Conservation (phyloP, 2,329 filamentous ascomycete genomes). For the Apiospora marii region DNA sequence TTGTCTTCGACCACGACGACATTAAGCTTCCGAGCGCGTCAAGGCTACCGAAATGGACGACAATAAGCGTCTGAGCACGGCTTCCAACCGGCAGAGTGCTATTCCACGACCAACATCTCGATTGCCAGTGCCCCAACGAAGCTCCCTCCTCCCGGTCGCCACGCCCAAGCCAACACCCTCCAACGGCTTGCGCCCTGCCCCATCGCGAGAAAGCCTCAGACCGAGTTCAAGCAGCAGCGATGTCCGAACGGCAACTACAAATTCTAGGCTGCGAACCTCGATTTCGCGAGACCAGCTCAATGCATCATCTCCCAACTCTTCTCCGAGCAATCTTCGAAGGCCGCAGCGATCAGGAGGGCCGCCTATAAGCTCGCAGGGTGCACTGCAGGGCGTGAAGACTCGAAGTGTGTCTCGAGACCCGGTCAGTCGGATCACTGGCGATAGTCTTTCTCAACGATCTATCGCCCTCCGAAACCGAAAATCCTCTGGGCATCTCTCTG, state of each 20-base stretch:
- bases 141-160: constrained; percentile 33
- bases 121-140: constrained; percentile 40
- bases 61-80: constrained; percentile 18
- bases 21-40: constrained; percentile 14
- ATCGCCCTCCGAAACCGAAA: constrained; percentile 33
- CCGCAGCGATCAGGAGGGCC: constrained; percentile 34
- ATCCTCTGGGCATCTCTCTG: constrained; percentile 36
- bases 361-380: constrained; percentile 34
- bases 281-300: constrained; percentile 40
- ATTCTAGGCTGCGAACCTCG: constrained; percentile 37
- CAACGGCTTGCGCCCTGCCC: constrained; percentile 29
- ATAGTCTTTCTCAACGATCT: constrained; percentile 34
- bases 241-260: constrained; percentile 27
- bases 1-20: constrained; percentile 3
- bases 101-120: constrained; percentile 43
- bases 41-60: constrained; percentile 21
- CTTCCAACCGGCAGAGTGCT: constrained; percentile 34
- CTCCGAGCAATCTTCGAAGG: constrained; percentile 30
- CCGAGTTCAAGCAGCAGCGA: constrained; percentile 31
- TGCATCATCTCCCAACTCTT: constrained; percentile 28
- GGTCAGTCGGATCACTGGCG: constrained; percentile 25
- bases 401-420: constrained; percentile 34
- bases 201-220: constrained; percentile 26
- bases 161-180: constrained; percentile 23
- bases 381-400: constrained; percentile 33